Percentiles rank a stretch among this genome's conserved stretches.
Conservation (phyloP, 306 rosid species). For the Canavalia ensiformis region DNA sequence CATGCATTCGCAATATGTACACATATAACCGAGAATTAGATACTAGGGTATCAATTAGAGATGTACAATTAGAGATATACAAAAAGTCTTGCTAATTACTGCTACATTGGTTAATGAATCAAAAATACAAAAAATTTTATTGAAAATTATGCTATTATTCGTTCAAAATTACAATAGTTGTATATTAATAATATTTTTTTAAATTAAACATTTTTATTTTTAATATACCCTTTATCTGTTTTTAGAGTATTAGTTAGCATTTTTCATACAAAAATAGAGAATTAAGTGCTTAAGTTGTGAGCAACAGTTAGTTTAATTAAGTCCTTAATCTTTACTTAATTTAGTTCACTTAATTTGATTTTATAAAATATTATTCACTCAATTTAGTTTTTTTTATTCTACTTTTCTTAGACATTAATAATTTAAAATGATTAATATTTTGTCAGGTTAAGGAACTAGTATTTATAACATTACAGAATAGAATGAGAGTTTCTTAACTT, state of each 20-base stretch:
- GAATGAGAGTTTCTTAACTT: background rate
- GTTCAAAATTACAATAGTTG: no score
- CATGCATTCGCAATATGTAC: background rate
- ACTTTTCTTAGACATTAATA: background rate
- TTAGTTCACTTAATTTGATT: background rate
- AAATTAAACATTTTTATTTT: no score
- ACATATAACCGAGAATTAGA: background rate
- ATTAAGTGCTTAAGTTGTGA: background rate
- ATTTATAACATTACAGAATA: background rate
- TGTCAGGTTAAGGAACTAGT: background rate
- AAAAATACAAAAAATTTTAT: no score
- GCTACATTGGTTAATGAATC: no score
- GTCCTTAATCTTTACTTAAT: background rate
- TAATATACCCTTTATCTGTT: no score
- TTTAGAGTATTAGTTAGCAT: no score
- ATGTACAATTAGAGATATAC: background rate
- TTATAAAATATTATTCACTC: background rate
- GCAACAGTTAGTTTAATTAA: background rate
- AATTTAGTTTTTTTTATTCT: no score
- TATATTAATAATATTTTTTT: no score
- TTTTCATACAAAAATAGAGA: background rate
- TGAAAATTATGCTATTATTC: no score
- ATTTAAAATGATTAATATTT: background rate
- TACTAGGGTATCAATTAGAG: background rate
- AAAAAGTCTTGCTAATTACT: no score